Evolutionary conservation across 1,139 yeast genomes (phyloP), one percentile per base, ranked within the genome.

Genomic region (Candida dubliniensis): DNA sequence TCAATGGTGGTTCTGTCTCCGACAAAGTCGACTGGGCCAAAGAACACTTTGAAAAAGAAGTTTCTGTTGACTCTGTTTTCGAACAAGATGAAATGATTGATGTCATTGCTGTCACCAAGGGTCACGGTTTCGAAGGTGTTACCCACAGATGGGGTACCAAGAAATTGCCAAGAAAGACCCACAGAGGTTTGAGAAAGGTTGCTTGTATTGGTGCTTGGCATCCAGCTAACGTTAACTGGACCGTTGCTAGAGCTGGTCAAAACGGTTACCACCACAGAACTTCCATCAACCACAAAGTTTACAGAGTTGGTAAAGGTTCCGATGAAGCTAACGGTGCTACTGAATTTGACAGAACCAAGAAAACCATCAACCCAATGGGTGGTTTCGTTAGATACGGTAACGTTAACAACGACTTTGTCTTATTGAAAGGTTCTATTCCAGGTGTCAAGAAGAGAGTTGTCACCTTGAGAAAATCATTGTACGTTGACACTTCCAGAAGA

Each of bases 201-300:
- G 99, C 99, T 73, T 93, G 99, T 90, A 95, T 93, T 71, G 99
- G 99, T 86, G 97, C 99, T 73, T 93, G 99, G 99, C 99, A 93
- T 83, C 99, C 99, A 78, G 87, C 96, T 80, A 96, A 93, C 82
- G 99, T 93, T 72, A 81, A 84, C 79, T 93, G 96, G 96, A 87
- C 98, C 71, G 99, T 93, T 78, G 98, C 99, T 68, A 90, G 99
- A 82, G 97, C 99, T 67, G 99, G 99, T 93, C 99, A 93, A 84
- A 89, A 86, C 83, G 99, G 99, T 89, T 93, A 87, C 96, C 99
- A 93, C 82, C 96, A 90, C 95, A 91, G 99, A 87, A 93, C 99
- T 69, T 93, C 99, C 59, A 87, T 91, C 77, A 95, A 93, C 96
- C 99, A 95, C 96, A 93, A 93, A 89, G 82, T 93, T 74, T 93